phyloP scores from a whole-genome alignment of 1,284 basidiomycete species.

The Sporisorium sorghi region DNA sequence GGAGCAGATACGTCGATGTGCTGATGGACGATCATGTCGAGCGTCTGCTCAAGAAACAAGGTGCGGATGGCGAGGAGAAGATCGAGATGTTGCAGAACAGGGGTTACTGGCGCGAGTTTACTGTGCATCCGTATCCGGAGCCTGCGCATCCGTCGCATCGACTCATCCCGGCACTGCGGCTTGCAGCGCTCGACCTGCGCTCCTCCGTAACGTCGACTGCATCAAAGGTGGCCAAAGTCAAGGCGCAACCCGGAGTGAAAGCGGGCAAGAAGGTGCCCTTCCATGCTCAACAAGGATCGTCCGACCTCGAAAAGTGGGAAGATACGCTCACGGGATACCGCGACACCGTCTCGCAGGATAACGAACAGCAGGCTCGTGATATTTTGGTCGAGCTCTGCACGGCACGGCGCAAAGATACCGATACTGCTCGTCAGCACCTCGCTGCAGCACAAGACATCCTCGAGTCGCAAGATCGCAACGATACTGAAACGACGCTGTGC shows the following conservation, averaged over 20 bases:
- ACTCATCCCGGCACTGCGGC: conserved; percentile 55
- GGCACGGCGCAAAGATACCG: background rate
- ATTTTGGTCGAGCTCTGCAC: conserved; percentile 21
- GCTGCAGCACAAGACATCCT: conserved; percentile 8
- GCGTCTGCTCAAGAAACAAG: conserved; percentile 26
- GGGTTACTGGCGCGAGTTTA: conserved; percentile 64
- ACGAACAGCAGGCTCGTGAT: conserved; percentile 34
- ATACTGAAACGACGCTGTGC: background rate
- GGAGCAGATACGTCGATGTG: conserved; percentile 56
- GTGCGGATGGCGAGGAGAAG: conserved; percentile 42
- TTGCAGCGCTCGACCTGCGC: conserved; percentile 40
- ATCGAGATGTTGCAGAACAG: conserved; percentile 52
- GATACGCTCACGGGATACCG: conserved; percentile 44
- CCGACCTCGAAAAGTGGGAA: conserved; percentile 43
- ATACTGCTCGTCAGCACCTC: conserved; percentile 3
- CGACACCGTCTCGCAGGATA: conserved; percentile 40
- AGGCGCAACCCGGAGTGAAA: conserved; percentile 20
- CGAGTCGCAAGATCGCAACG: background rate
- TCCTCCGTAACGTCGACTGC: background rate
- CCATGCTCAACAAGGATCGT: background rate
- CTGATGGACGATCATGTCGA: conserved; percentile 48
- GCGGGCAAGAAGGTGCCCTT: conserved; percentile 16
- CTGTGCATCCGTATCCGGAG: conserved; percentile 55
- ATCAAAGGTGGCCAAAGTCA: conserved; percentile 27
- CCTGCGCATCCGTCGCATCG: conserved; percentile 65